Percentiles rank a stretch among this genome's conserved stretches.
Evolutionary conservation across 164 flowering plant species (phyloP).

Genomic region (Houttuynia cordata): DNA sequence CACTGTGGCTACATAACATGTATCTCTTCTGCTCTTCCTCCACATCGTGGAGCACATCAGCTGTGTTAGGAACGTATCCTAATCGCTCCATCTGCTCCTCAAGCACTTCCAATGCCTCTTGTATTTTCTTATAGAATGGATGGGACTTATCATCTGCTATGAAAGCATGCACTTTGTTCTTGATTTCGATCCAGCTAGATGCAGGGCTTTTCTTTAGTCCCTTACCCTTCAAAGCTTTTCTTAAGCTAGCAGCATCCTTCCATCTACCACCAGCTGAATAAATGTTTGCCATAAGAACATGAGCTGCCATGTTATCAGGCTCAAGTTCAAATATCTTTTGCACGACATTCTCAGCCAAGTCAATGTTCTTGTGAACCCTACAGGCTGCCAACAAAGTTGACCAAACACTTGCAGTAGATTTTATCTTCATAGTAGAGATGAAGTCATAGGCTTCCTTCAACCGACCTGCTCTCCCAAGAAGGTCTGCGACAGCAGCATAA

Average conservation of each 20-base stretch:
- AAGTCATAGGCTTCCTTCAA: conserved; percentile 17
- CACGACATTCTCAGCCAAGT: conserved; percentile 57
- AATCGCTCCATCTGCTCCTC: conserved; percentile 53
- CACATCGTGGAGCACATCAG: conserved; percentile 59
- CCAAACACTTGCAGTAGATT: conserved; percentile 63
- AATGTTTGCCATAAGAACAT: conserved; percentile 55
- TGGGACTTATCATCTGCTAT: conserved; percentile 66
- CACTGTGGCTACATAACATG: conserved; percentile 39
- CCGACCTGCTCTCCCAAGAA: conserved; percentile 86
- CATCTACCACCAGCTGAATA: conserved; percentile 59
- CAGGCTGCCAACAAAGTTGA: conserved; percentile 58
- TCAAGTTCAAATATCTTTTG: conserved; percentile 41
- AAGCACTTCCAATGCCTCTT: conserved; percentile 34
- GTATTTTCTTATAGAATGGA: conserved; percentile 39
- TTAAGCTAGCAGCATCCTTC: conserved; percentile 55
- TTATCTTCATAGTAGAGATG: conserved; percentile 2
- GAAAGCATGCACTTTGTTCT: conserved; percentile 52
- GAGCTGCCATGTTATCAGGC: conserved; percentile 55
- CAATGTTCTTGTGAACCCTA: conserved; percentile 57
- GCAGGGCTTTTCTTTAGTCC: conserved; percentile 66
- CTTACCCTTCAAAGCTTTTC: conserved; percentile 37
- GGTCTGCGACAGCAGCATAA: conserved; percentile 78
- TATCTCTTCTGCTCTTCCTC: conserved; percentile 64
- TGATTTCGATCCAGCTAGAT: conserved; percentile 80
- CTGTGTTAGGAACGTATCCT: conserved; percentile 62